Conservation (phyloP, 495 filamentous ascomycete species). For the Bacidia gigantensis region DNA sequence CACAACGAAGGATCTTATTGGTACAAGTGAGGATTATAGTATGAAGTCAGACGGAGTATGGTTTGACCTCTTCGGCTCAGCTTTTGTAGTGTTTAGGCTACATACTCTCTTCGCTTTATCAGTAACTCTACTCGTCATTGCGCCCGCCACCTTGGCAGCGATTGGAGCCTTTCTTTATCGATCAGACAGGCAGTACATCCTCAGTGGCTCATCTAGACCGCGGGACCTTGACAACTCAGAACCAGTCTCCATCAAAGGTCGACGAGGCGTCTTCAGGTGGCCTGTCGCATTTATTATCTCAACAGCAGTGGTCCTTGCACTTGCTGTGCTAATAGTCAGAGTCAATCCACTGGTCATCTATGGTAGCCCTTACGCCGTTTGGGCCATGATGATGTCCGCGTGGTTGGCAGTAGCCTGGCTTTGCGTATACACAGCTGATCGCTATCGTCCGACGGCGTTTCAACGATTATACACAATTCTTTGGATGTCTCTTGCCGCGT, state of each 20-base stretch:
- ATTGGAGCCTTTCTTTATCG: slow-evolving; percentile 53
- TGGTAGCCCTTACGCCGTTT: slow-evolving; percentile 71
- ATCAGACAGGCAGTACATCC: slow-evolving; percentile 68
- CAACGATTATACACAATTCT: slow-evolving; percentile 66
- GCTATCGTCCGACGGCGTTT: slow-evolving; percentile 72
- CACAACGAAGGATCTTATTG: slow-evolving; percentile 55
- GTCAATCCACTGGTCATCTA: slow-evolving; percentile 80
- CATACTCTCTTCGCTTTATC: slow-evolving; percentile 79
- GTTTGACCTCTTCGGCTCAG: slow-evolving; percentile 83
- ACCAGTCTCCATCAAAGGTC: slow-evolving; percentile 52
- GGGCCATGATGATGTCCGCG: slow-evolving; percentile 71
- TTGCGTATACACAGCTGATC: slow-evolving; percentile 67
- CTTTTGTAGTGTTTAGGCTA: slow-evolving; percentile 65
- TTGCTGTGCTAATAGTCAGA: slow-evolving; percentile 64
- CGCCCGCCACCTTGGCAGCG: slow-evolving; percentile 54
- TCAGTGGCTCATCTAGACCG: slow-evolving; percentile 46
- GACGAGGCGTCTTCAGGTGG: slow-evolving; percentile 71
- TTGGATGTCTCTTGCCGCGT: slow-evolving; percentile 68
- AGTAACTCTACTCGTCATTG: slow-evolving; percentile 63
- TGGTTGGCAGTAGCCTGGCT: slow-evolving; percentile 78
- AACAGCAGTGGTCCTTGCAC: slow-evolving; percentile 51
- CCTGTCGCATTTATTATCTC: slow-evolving; percentile 63
- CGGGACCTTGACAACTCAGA: slow-evolving; percentile 44
- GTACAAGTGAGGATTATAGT: slow-evolving; percentile 10
- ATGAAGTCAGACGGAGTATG: slow-evolving; percentile 63